phyloP scores from a whole-genome alignment of 1,284 basidiomycete genomes.

The Leccinum pachyderme region DNA sequence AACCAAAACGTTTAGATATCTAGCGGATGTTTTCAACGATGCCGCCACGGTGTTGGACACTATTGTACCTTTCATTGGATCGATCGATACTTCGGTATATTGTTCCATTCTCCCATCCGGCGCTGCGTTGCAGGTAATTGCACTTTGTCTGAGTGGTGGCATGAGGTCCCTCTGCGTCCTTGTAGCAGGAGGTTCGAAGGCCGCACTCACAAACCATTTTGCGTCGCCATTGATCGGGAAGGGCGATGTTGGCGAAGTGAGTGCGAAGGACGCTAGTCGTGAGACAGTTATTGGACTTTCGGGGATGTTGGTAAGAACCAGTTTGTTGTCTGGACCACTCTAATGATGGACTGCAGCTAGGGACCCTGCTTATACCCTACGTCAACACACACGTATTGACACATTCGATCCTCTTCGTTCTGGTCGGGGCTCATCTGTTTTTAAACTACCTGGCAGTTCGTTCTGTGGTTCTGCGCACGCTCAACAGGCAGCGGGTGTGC shows the following conservation, averaged over 20 bases:
- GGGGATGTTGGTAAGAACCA: constrained; percentile 59
- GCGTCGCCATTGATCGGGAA: constrained; percentile 45
- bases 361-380: constrained; percentile 55
- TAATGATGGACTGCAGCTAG: constrained; percentile 43
- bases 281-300: constrained; percentile 65
- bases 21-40: constrained; percentile 70
- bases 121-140: constrained; percentile 42
- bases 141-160: constrained; percentile 56
- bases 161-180: constrained; percentile 58
- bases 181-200: constrained; percentile 64
- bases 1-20: constrained; percentile 66
- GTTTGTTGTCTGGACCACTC: not conserved
- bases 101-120: constrained; percentile 24
- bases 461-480: constrained; percentile 50
- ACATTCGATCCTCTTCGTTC: constrained; percentile 48
- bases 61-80: constrained; percentile 52
- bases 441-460: constrained; percentile 61
- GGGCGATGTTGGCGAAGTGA: constrained; percentile 67
- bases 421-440: constrained; percentile 54
- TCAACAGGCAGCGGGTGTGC: constrained; percentile 58
- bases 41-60: constrained; percentile 56
- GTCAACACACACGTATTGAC: constrained; percentile 49
- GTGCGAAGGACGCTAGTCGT: constrained; percentile 68
- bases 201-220: constrained; percentile 66
- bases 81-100: constrained; percentile 26